phyloP scores from a whole-genome alignment of 148 eudicot genomes.

The Rhododendron vialii region DNA sequence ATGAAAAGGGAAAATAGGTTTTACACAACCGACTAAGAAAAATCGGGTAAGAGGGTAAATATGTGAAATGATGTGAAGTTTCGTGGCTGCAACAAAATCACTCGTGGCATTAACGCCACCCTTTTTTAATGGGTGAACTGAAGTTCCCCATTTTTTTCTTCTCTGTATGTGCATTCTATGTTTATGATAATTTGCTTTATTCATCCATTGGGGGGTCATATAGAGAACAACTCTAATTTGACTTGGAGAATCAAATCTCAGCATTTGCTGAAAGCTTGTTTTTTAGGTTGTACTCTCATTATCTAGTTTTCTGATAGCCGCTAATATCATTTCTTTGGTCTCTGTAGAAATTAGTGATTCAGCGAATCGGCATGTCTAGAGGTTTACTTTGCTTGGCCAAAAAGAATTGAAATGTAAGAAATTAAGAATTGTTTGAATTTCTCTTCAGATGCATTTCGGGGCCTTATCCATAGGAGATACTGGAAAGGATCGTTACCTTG shows the following conservation, averaged over 20 bases:
- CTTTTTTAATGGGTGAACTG: background rate
- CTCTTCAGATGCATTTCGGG: slow-evolving; percentile 70
- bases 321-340: background rate
- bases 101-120: too few species aligned
- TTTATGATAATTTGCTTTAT: background rate
- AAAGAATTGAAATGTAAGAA: background rate
- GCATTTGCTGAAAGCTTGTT: background rate
- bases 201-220: background rate
- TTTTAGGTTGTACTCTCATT: background rate
- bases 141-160: background rate
- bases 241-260: background rate
- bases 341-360: background rate
- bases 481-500: slow-evolving; percentile 86
- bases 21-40: too few species aligned
- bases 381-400: background rate
- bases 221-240: background rate
- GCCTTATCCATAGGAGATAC: slow-evolving; percentile 48
- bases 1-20: too few species aligned
- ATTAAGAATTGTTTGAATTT: background rate
- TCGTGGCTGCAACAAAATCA: too few species aligned
- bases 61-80: too few species aligned
- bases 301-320: background rate
- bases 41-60: too few species aligned
- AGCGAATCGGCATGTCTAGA: background rate
- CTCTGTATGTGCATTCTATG: background rate